Evolutionary conservation across 192 early-diverging fungal genomes (phyloP).

Genomic region (Physocladia obscura): DNA sequence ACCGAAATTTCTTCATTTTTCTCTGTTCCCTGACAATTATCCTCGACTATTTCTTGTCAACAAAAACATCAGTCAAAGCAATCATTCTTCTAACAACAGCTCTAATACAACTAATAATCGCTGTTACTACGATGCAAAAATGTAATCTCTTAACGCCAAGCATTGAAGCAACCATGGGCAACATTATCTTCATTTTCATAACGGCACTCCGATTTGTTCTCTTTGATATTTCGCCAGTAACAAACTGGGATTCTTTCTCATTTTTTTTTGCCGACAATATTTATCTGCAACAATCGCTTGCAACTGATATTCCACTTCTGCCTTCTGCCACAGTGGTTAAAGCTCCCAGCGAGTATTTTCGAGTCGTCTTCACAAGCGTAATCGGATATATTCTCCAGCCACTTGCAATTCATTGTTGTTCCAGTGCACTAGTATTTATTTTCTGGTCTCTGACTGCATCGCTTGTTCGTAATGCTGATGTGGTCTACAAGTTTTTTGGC

Average conservation of each 20-base stretch:
- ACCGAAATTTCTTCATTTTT: conserved; percentile 20
- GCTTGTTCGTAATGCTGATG: conserved; percentile 33
- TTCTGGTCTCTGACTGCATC: conserved; percentile 25
- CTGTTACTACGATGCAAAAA: conserved; percentile 35
- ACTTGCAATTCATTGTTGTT: conserved; percentile 42
- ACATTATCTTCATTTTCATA: conserved; percentile 30
- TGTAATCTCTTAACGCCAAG: conserved; percentile 37
- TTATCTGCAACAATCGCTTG: neutral
- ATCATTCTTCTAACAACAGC: conserved; percentile 33
- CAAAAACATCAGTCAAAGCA: conserved; percentile 23
- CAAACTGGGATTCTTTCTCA: neutral
- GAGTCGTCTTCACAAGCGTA: neutral
- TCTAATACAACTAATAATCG: conserved; percentile 39
- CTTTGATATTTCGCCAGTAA: conserved; percentile 36
- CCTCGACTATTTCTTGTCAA: conserved; percentile 30
- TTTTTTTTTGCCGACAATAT: neutral
- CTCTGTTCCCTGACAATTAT: conserved; percentile 18
- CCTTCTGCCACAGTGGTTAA: neutral
- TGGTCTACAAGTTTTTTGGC: conserved; percentile 33
- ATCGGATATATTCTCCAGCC: neutral
- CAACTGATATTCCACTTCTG: neutral
- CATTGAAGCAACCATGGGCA: conserved; percentile 28
- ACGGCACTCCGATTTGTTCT: conserved; percentile 42
- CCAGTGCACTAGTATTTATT: conserved; percentile 30
- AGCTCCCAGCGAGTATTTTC: neutral